A percentile compares a stretch with the other conserved stretches of the same genome.
Conservation (phyloP, 441 rosid genomes). For the Hura crepitans region DNA sequence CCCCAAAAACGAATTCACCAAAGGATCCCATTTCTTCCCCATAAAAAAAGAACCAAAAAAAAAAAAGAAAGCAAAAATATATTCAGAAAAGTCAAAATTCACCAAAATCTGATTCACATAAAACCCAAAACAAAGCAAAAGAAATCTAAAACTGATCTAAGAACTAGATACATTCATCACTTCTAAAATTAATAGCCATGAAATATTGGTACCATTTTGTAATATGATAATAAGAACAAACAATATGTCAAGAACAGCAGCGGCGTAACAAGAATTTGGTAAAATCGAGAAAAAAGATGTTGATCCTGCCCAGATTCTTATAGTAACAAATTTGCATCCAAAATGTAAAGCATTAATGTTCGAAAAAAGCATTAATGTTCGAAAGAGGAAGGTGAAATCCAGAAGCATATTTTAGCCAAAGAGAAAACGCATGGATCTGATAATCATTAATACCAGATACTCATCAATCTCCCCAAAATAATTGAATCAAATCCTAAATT, state of each 20-base stretch:
- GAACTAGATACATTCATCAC: background rate
- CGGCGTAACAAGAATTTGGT: background rate
- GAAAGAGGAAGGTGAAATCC: background rate
- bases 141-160: background rate
- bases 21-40: conserved; percentile 4
- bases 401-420: background rate
- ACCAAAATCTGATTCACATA: background rate
- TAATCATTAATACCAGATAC: background rate
- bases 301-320: background rate
- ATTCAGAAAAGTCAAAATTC: background rate
- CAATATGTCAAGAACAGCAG: background rate
- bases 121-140: conserved; percentile 3
- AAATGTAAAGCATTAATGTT: background rate
- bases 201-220: background rate
- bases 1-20: conserved; percentile 23
- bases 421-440: conserved; percentile 9
- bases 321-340: background rate
- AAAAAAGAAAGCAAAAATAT: conserved; percentile 3
- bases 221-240: background rate
- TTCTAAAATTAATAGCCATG: background rate
- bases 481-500: background rate
- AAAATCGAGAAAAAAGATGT: background rate
- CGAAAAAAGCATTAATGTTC: background rate
- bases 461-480: background rate
- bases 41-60: conserved; percentile 21